Evolutionary conservation across 345 rosid species (phyloP).

Genomic region (Erodium maritimum): DNA sequence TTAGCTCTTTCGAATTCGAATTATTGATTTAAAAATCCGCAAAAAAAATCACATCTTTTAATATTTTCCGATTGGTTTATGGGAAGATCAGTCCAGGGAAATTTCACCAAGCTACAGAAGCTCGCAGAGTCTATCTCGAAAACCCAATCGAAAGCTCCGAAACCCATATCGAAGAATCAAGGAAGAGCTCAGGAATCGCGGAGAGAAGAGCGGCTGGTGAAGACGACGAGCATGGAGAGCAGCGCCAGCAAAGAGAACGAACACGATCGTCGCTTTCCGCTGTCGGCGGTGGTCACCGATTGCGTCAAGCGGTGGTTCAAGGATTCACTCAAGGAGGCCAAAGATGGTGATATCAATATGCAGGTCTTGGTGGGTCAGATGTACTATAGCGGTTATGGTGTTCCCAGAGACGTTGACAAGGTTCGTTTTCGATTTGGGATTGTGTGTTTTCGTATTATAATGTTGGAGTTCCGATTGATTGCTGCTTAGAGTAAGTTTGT

Average conservation of each 20-base stretch:
- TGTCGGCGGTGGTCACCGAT: constrained; percentile 70
- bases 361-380: constrained; percentile 82
- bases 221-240: constrained; percentile 35
- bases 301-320: constrained; percentile 90
- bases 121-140: constrained; percentile 17
- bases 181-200: not conserved
- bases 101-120: constrained; percentile 18
- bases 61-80: not conserved
- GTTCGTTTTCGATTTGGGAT: constrained; percentile 15
- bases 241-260: constrained; percentile 11
- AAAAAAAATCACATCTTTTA: not conserved
- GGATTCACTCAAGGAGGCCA: constrained; percentile 89
- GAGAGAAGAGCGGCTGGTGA: constrained; percentile 2
- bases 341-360: constrained; percentile 78
- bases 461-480: not conserved
- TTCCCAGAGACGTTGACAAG: constrained; percentile 70
- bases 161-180: constrained; percentile 23
- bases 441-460: not conserved
- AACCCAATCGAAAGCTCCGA: constrained; percentile 18
- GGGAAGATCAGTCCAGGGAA: not conserved
- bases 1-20: not conserved
- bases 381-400: constrained; percentile 90
- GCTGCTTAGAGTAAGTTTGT: not conserved
- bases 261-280: constrained; percentile 31
- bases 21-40: not conserved